Evolutionary conservation across 305 asterid species (phyloP).

Genomic region (Rubia balearica): DNA sequence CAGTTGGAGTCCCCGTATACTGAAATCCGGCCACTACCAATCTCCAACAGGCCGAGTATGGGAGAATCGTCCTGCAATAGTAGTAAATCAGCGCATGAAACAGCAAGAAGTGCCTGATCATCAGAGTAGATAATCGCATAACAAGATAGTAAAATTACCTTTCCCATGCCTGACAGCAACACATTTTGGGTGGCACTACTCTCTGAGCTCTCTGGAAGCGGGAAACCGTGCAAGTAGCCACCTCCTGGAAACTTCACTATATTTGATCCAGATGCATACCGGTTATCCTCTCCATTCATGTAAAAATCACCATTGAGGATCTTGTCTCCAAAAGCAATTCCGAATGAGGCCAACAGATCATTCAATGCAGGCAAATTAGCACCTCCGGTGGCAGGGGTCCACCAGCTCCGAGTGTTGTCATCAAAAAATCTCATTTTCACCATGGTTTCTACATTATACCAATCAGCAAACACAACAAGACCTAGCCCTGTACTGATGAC

Average conservation of each 20-base stretch:
- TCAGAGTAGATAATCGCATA: background rate
- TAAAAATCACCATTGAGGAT: constrained; percentile 91
- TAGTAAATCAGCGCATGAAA: constrained; percentile 16
- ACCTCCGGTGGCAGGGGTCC: constrained; percentile 99
- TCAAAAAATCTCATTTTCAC: constrained; percentile 96
- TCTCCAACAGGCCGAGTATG: constrained; percentile 82
- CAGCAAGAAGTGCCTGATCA: constrained; percentile 1
- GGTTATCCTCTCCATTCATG: constrained; percentile 82
- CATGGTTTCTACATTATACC: constrained; percentile 98
- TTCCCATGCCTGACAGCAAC: constrained; percentile 72
- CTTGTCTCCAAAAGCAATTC: constrained; percentile 93
- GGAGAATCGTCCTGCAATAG: constrained; percentile 77
- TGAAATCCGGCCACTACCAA: constrained; percentile 63
- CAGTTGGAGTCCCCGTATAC: constrained; percentile 97
- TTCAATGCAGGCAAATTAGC: constrained; percentile 91
- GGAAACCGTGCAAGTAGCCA: constrained; percentile 92
- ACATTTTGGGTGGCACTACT: constrained; percentile 92
- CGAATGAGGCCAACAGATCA: constrained; percentile 90
- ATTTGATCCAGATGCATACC: constrained; percentile 96
- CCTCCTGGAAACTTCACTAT: constrained; percentile 84
- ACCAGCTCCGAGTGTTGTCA: constrained; percentile 97
- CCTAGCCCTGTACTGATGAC: constrained; percentile 68
- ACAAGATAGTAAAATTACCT: constrained; percentile 34
- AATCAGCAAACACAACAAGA: constrained; percentile 89
- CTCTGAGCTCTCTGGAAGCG: constrained; percentile 93